Evolutionary conservation across 2,329 filamentous ascomycete genomes (phyloP).

Genomic region (Bipolaris oryzae): DNA sequence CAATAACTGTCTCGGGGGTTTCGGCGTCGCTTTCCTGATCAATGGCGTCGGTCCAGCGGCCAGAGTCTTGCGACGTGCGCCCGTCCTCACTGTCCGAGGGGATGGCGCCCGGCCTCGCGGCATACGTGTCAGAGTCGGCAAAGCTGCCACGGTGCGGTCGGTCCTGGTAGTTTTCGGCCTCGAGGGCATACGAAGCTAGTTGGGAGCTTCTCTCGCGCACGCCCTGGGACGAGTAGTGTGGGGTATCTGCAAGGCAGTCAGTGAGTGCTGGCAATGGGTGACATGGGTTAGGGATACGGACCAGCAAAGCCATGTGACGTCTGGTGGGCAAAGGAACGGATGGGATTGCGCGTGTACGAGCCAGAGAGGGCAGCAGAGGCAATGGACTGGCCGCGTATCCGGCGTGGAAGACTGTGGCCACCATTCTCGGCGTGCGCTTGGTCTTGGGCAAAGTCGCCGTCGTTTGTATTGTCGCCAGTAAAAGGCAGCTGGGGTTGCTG

Average conservation of each 20-base stretch:
- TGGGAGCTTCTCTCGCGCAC: constrained; percentile 88
- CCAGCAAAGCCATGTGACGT: constrained; percentile 65
- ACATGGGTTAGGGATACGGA: constrained; percentile 43
- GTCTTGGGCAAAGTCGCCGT: constrained; percentile 37
- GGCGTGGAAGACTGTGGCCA: constrained; percentile 32
- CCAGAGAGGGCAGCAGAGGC: constrained; percentile 31
- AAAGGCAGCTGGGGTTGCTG: constrained; percentile 39
- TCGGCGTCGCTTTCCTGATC: constrained; percentile 66
- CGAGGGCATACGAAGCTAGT: constrained; percentile 78
- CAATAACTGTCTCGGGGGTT: constrained; percentile 53
- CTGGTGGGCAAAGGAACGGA: constrained; percentile 73
- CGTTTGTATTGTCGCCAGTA: constrained; percentile 36
- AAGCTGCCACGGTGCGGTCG: constrained; percentile 33
- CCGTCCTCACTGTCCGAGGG: constrained; percentile 31
- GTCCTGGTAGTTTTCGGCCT: constrained; percentile 42
- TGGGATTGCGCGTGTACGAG: constrained; percentile 61
- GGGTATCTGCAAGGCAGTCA: constrained; percentile 64
- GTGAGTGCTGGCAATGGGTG: constrained; percentile 19
- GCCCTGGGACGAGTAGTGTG: constrained; percentile 73
- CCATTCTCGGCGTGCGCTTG: constrained; percentile 29
- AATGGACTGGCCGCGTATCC: constrained; percentile 35
- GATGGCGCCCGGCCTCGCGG: constrained; percentile 8
- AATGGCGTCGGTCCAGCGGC: constrained; percentile 59
- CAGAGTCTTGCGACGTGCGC: constrained; percentile 39
- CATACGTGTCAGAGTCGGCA: constrained; percentile 13